phyloP scores from a whole-genome alignment of 768 basidiomycete genomes.

The Pleurotus sapidus region DNA sequence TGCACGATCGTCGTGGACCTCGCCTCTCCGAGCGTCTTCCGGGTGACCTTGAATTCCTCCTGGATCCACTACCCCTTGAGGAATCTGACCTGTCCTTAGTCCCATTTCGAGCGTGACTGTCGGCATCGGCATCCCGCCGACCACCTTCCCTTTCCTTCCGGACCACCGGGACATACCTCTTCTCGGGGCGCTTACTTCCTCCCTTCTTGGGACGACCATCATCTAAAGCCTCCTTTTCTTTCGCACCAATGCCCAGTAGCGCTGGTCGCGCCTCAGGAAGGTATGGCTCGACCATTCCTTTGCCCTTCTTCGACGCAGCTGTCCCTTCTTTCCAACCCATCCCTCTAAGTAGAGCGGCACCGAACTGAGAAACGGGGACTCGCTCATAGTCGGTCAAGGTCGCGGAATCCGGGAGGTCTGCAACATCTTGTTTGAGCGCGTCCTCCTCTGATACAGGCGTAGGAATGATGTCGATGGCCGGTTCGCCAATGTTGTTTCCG shows the following conservation, averaged over 20 bases:
- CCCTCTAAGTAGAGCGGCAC: conserved; percentile 87
- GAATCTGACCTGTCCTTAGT: conserved; percentile 5
- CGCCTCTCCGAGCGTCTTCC: conserved; percentile 16
- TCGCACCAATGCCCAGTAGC: conserved; percentile 91
- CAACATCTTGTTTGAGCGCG: conserved; percentile 81
- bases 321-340: conserved; percentile 95
- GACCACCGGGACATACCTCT: conserved; percentile 81
- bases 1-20: conserved; percentile 25
- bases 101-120: conserved; percentile 10
- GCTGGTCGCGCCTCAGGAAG: conserved; percentile 82
- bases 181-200: conserved; percentile 51
- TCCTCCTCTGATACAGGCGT: conserved; percentile 72
- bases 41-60: conserved; percentile 52
- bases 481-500: conserved; percentile 35
- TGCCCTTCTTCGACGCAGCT: conserved; percentile 62
- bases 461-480: conserved; percentile 63
- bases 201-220: conserved; percentile 58
- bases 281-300: conserved; percentile 73
- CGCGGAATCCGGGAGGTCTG: conserved; percentile 71
- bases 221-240: conserved; percentile 73
- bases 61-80: conserved; percentile 30
- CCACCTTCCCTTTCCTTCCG: conserved; percentile 58
- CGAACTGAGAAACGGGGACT: conserved; percentile 90
- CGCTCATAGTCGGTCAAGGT: conserved; percentile 85
- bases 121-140: neutral